Conservation (phyloP, 345 rosid species). For the Eucalyptus erythrocorys region DNA sequence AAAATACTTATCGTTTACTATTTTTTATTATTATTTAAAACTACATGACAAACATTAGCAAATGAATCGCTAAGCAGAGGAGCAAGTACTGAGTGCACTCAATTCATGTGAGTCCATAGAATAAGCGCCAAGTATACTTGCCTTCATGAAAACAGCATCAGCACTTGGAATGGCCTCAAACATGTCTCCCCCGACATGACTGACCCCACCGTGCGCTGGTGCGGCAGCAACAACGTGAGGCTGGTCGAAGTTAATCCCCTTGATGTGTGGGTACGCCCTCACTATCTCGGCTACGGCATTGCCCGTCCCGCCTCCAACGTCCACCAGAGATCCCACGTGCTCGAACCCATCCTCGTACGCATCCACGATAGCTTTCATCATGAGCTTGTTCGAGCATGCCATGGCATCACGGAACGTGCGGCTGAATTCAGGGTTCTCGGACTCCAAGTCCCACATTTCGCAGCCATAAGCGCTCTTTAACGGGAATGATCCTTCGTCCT, state of each 20-base stretch:
- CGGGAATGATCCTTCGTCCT: background rate
- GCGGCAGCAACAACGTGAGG: constrained; percentile 3
- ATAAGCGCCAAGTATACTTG: background rate
- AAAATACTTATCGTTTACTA: background rate
- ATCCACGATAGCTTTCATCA: background rate
- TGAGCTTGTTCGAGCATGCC: background rate
- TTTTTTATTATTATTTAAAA: too few species aligned
- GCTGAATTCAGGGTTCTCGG: background rate
- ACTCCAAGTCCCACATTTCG: background rate
- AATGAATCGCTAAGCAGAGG: background rate
- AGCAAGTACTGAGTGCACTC: background rate
- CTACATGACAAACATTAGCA: background rate
- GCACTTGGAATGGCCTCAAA: constrained; percentile 4
- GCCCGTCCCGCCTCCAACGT: constrained; percentile 13
- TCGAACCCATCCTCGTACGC: constrained; percentile 1
- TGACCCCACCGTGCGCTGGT: background rate
- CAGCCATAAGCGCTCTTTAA: background rate
- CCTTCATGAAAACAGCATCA: constrained; percentile 5
- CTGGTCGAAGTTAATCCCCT: constrained; percentile 9
- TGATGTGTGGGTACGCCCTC: background rate
- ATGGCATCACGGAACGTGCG: background rate
- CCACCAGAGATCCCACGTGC: background rate
- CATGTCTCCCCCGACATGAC: constrained; percentile 10
- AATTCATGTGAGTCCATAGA: background rate
- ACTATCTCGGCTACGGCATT: background rate